A percentile compares a stretch with the other conserved stretches of the same genome.
phyloP scores from a whole-genome alignment of 2,329 filamentous ascomycete species.

The Diaporthe sp. region DNA sequence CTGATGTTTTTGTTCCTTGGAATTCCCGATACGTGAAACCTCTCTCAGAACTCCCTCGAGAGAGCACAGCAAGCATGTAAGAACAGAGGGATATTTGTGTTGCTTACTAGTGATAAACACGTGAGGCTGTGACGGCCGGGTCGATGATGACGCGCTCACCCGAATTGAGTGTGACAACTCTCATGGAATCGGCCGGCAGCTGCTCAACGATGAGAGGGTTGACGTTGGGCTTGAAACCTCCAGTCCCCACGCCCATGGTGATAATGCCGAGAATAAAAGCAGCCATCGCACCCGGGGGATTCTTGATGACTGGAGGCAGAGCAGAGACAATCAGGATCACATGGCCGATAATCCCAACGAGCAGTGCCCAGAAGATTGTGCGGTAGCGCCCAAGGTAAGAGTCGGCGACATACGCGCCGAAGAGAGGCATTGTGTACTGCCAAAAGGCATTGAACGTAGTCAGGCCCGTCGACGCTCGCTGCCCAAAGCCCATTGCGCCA shows the following conservation, averaged over 20 bases:
- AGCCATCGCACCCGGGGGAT: conserved; percentile 40
- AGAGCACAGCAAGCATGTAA: too few relatives aligned
- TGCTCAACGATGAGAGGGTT: conserved; percentile 77
- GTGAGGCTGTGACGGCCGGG: conserved; percentile 71
- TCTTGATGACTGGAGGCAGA: conserved; percentile 9
- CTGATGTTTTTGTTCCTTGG: neutral
- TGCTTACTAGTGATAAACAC: conserved; percentile 70
- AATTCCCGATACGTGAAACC: neutral
- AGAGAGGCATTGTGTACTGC: conserved; percentile 60
- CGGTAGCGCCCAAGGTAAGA: conserved; percentile 77
- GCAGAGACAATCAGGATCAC: conserved; percentile 63
- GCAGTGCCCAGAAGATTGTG: conserved; percentile 75
- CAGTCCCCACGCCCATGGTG: conserved; percentile 71
- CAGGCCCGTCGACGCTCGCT: conserved; percentile 47
- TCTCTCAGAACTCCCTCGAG: too few relatives aligned
- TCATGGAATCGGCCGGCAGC: conserved; percentile 67
- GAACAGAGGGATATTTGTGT: neutral
- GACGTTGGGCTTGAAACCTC: conserved; percentile 83
- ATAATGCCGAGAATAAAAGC: conserved; percentile 74
- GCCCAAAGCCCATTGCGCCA: conserved; percentile 67
- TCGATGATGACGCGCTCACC: conserved; percentile 77
- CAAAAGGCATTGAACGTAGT: conserved; percentile 67
- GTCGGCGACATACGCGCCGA: conserved; percentile 64
- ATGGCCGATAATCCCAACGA: conserved; percentile 74
- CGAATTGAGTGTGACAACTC: conserved; percentile 63